Conservation (phyloP, 257 asterid genomes). For the Petunia axillaris region DNA sequence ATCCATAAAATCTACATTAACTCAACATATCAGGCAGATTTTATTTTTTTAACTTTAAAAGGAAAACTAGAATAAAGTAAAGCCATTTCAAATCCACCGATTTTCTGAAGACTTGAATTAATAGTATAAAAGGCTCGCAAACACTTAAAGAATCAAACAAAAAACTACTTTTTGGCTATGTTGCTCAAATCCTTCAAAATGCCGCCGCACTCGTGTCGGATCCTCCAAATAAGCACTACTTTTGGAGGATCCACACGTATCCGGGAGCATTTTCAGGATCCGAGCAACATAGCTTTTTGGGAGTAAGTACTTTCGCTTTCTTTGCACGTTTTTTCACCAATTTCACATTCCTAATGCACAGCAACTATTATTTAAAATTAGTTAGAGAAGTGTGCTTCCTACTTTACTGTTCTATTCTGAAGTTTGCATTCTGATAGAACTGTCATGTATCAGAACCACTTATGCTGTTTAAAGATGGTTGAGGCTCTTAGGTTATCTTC, state of each 20-base stretch:
- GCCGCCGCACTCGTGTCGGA: too few relatives aligned
- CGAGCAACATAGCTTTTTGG: background rate
- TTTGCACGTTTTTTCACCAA: conserved; percentile 4
- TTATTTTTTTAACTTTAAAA: background rate
- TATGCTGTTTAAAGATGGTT: background rate
- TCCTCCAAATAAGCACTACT: too few relatives aligned
- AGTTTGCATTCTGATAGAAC: conserved; percentile 19
- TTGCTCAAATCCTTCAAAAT: too few relatives aligned
- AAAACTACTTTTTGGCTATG: too few relatives aligned
- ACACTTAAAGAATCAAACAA: background rate
- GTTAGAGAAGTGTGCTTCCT: conserved; percentile 1
- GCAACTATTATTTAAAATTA: background rate
- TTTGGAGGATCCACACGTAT: too few relatives aligned
- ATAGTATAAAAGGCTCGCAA: background rate
- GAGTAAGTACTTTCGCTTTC: conserved; percentile 8
- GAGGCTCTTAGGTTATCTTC: background rate
- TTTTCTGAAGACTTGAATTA: background rate
- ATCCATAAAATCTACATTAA: background rate
- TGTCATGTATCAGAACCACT: background rate
- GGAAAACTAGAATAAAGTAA: background rate
- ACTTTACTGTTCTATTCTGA: background rate
- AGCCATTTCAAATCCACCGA: background rate
- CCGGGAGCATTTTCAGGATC: too few relatives aligned
- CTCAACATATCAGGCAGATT: background rate
- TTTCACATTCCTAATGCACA: conserved; percentile 12